Evolutionary conservation across 2,329 filamentous ascomycete species (phyloP).

Genomic region (Colletotrichum tamarilloi): DNA sequence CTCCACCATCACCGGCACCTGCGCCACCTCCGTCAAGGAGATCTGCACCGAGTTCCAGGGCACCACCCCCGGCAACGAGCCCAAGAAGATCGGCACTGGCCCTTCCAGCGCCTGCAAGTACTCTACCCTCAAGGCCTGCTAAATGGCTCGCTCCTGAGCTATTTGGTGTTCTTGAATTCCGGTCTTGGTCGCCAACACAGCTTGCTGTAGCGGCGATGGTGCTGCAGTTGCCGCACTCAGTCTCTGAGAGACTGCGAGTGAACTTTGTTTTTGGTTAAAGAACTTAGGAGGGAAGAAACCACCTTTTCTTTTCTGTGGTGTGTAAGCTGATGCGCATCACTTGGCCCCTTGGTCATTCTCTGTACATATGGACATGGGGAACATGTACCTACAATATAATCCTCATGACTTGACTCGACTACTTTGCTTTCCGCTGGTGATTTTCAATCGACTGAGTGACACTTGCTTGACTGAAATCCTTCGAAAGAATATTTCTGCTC

Average conservation of each 20-base stretch:
- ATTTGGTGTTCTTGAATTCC: not conserved
- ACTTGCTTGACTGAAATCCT: no score
- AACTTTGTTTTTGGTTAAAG: conserved; percentile 27
- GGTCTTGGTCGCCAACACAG: not conserved
- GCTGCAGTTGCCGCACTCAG: not conserved
- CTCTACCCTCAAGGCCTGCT: conserved; percentile 33
- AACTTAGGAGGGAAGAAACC: conserved; percentile 15
- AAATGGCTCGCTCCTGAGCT: conserved; percentile 14
- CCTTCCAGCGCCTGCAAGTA: conserved; percentile 21
- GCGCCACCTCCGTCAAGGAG: conserved; percentile 36
- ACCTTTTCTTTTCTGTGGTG: conserved; percentile 27
- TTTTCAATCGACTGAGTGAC: no score
- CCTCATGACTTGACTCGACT: conserved; percentile 15
- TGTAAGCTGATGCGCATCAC: conserved; percentile 30
- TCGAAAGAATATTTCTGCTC: no score
- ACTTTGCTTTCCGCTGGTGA: not conserved
- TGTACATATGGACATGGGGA: conserved; percentile 33
- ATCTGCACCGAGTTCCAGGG: conserved; percentile 37
- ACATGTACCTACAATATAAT: conserved; percentile 32
- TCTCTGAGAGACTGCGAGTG: conserved; percentile 17
- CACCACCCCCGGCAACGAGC: conserved; percentile 35
- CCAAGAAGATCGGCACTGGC: conserved; percentile 31
- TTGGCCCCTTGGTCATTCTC: conserved; percentile 25
- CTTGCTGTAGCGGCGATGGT: not conserved
- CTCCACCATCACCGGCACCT: conserved; percentile 35